Evolutionary conservation across 441 rosid species (phyloP).

Genomic region (Bocquillonia castaneifolia): DNA sequence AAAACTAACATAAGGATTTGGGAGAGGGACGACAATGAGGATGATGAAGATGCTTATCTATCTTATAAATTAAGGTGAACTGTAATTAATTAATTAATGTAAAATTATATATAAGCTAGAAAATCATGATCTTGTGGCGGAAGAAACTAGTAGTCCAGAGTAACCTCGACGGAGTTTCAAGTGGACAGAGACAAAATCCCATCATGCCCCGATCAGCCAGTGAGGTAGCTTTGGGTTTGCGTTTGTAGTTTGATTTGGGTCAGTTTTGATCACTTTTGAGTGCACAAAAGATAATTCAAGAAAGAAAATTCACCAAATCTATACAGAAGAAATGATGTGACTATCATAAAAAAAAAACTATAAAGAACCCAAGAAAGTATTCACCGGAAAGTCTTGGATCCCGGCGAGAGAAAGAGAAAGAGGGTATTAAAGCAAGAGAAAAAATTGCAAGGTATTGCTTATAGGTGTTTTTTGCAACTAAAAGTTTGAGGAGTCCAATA

Average conservation of each 20-base stretch:
- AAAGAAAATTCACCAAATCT: conserved; percentile 1
- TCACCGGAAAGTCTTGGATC: conserved; percentile 18
- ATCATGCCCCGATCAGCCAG: conserved; percentile 38
- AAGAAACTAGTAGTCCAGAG: conserved; percentile 97
- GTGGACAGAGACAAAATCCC: conserved; percentile 79
- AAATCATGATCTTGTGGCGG: conserved; percentile 90
- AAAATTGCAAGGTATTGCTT: not conserved
- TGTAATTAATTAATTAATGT: too few relatives aligned
- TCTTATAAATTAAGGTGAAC: too few relatives aligned
- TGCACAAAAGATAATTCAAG: not conserved
- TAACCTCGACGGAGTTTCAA: conserved; percentile 83
- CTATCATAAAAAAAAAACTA: not conserved
- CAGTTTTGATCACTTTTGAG: not conserved
- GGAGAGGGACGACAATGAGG: too few relatives aligned
- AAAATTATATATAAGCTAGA: conserved; percentile 29
- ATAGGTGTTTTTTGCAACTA: conserved; percentile 28
- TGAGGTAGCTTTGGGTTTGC: not conserved
- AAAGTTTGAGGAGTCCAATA: conserved; percentile 19
- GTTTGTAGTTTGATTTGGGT: not conserved
- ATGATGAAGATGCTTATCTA: too few relatives aligned
- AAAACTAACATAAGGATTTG: not conserved
- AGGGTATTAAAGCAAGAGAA: not conserved
- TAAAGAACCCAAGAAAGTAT: not conserved
- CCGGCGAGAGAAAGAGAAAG: conserved; percentile 18
- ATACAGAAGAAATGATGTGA: conserved; percentile 1